Evolutionary conservation across 805 yeast genomes (phyloP).

Genomic region (Ogataea philodendri): DNA sequence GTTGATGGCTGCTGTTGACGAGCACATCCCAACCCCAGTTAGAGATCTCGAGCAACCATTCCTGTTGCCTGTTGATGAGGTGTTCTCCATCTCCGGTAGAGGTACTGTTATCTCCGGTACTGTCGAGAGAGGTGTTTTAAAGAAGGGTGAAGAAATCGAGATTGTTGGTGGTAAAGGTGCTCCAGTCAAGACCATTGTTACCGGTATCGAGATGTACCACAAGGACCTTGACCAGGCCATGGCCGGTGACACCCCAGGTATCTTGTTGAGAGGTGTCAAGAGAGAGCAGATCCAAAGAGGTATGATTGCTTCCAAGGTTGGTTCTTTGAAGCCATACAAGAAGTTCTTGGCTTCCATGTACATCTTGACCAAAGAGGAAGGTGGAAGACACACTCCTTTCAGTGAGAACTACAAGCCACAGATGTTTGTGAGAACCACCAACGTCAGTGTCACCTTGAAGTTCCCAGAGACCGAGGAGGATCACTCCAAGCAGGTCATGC

Average conservation of each 20-base stretch:
- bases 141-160: conserved; percentile 98
- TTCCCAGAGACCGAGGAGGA: conserved; percentile 84
- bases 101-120: conserved; percentile 99
- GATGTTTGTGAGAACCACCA: conserved; percentile 93
- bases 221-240: conserved; percentile 95
- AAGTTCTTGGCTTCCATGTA: conserved; percentile 92
- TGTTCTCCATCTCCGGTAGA: conserved; percentile 98
- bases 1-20: conserved; percentile 90
- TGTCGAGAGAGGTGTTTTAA: conserved; percentile 96
- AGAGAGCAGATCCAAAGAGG: conserved; percentile 97
- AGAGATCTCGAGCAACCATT: conserved; percentile 97
- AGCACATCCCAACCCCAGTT: conserved; percentile 90
- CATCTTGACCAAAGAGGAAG: conserved; percentile 93
- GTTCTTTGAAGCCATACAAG: conserved; percentile 86
- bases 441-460: conserved; percentile 83
- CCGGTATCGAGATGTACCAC: conserved; percentile 99
- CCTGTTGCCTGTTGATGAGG: conserved; percentile 96
- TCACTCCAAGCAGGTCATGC: conserved; percentile 87
- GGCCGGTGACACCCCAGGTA: conserved; percentile 99
- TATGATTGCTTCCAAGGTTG: conserved; percentile 95
- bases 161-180: conserved; percentile 87
- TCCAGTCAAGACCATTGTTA: conserved; percentile 89
- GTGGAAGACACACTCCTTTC: conserved; percentile 98
- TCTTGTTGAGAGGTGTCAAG: conserved; percentile 95
- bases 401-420: conserved; percentile 98